Evolutionary conservation across 768 basidiomycete genomes (phyloP), one percentile per base, ranked within the genome.

Genomic region (Termitomyces sp.): DNA sequence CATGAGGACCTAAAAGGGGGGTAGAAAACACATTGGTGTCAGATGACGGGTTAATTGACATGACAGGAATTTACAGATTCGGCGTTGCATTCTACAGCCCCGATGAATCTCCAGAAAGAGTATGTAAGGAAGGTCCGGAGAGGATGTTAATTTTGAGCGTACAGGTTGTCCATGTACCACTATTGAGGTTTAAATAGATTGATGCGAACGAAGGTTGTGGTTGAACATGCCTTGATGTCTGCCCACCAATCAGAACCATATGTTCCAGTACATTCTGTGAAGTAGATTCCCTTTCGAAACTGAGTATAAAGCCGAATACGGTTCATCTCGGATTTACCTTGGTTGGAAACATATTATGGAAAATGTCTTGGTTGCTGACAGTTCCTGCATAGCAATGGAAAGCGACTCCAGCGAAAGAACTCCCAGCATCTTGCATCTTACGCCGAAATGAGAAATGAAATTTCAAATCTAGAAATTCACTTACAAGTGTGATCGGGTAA

Each of bases 221-320:
- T 13, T 20, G 29, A 51, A 42, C 60, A 42, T 69, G 84, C 87
- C 78, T 90, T 90, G 69, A 90, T 84, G 62, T 90, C 87, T 48
- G 72, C 74, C 89, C 89, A 92, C 88, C 88, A 91, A 65, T 90
- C 86, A 9, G 80, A 79, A 14, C 86, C 85, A 55, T 80, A 68
- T 0, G 78, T 82, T 6, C 89, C 88, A 1, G 81, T 69, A 64
- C 90, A 90, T 68, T 91, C 88, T 0, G 80, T 79, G 58, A 80
- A 78, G 56, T 77, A 79, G 18, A 80, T 74, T 61, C 71, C 79
- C 74, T 78, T 46, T 46, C 32, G 13, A 24, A 7, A 13, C 16
- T 46, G 12, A 34, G 5, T 37, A 14, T 18, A 1, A 26, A 36
- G 6, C 16, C 4, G 24, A 27, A 34, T 26, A 12, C 18, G 22